A percentile compares a stretch with the other conserved stretches of the same genome.
Conservation (phyloP, 306 rosid species). For the Prunus salicina region DNA sequence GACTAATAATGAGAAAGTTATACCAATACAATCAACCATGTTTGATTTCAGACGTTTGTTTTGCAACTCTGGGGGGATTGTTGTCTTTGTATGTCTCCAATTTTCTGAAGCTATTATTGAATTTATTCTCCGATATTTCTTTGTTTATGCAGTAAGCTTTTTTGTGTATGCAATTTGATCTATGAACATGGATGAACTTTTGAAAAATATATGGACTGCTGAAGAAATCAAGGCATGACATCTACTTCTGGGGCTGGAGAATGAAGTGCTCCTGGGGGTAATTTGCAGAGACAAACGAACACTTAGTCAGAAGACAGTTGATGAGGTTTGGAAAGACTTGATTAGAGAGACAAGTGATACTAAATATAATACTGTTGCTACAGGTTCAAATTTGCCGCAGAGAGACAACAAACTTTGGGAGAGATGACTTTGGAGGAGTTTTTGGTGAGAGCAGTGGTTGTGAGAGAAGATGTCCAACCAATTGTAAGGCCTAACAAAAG, state of each 20-base stretch:
- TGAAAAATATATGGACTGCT: conserved; percentile 84
- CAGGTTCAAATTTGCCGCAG: conserved; percentile 41
- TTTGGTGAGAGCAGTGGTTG: conserved; percentile 79
- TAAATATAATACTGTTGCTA: conserved; percentile 19
- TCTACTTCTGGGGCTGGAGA: conserved; percentile 30
- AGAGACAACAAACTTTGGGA: conserved; percentile 76
- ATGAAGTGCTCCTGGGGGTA: conserved; percentile 30
- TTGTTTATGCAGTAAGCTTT: background rate
- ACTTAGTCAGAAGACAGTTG: conserved; percentile 77
- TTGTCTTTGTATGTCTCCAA: background rate
- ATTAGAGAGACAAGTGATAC: conserved; percentile 42
- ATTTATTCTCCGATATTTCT: background rate
- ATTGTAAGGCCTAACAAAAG: conserved; percentile 38
- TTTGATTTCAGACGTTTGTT: background rate
- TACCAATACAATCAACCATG: no score
- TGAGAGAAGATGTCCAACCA: conserved; percentile 65
- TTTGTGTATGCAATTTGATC: conserved; percentile 31
- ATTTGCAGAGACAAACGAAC: conserved; percentile 84
- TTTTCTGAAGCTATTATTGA: background rate
- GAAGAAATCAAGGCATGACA: conserved; percentile 71
- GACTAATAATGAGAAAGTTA: no score
- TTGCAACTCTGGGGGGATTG: background rate
- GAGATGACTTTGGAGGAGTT: conserved; percentile 93
- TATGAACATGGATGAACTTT: conserved; percentile 96
- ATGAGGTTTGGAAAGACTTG: conserved; percentile 87